Percentiles rank a stretch among this genome's conserved stretches.
These are phyloP conservation scores for Pseudogymnoascus sp. DNA, from an alignment of 2,329 filamentous ascomycete genomes.

Conservation along the genomic window DNA sequence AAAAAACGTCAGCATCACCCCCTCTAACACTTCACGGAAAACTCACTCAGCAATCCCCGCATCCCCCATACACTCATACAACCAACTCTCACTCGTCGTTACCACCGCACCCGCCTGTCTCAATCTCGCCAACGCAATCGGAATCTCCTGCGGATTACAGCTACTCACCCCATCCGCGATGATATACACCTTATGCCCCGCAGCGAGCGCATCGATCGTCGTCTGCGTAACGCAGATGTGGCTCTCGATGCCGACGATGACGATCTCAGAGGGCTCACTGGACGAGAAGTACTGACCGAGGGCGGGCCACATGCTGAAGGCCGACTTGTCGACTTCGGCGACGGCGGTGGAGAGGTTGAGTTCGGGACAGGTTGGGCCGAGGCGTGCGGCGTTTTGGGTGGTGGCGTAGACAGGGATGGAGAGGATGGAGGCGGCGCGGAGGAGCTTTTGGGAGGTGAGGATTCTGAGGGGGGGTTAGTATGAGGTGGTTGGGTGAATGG, in stretches of 20 bases:
- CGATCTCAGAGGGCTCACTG: slow-evolving; percentile 44
- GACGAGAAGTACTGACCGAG: slow-evolving; percentile 39
- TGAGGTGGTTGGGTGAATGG: slow-evolving; percentile 1
- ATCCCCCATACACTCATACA: slow-evolving; percentile 87
- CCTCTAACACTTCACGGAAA: background rate
- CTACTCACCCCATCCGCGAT: slow-evolving; percentile 84
- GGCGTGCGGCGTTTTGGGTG: slow-evolving; percentile 70
- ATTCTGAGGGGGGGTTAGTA: slow-evolving; percentile 38
- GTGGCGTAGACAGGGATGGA: slow-evolving; percentile 75
- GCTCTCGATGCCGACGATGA: slow-evolving; percentile 82
- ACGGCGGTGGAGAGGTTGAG: slow-evolving; percentile 48
- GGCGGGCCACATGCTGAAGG: slow-evolving; percentile 78
- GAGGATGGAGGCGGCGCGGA: slow-evolving; percentile 55
- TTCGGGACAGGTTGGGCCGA: slow-evolving; percentile 72
- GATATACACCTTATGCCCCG: slow-evolving; percentile 75
- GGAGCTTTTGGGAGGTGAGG: slow-evolving; percentile 58
- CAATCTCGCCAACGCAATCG: slow-evolving; percentile 67
- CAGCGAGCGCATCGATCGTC: slow-evolving; percentile 65
- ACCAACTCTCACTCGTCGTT: slow-evolving; percentile 78
- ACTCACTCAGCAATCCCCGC: slow-evolving; percentile 52
- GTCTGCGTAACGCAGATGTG: slow-evolving; percentile 96
- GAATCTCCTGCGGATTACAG: slow-evolving; percentile 74
- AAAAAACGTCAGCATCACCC: slow-evolving; percentile 11
- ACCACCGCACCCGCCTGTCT: slow-evolving; percentile 67
- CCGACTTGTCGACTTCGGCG: slow-evolving; percentile 70